These are phyloP conservation scores for Termitomyces sp. DNA, from an alignment of 768 basidiomycete species.

Conservation along the genomic window DNA sequence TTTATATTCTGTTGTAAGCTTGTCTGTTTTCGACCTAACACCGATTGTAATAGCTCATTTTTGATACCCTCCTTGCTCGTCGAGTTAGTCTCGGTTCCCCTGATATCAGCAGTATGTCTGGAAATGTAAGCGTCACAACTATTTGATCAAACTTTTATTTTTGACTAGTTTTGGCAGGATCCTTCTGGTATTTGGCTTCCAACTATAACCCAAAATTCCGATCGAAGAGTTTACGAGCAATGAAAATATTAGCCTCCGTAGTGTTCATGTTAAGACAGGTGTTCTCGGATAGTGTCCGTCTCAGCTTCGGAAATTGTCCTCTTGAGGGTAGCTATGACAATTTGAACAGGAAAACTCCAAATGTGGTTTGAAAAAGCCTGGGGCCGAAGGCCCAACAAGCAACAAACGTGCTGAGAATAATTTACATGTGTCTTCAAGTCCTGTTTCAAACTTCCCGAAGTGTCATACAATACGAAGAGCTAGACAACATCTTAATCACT, in stretches of 20 bases:
- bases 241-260: constrained; percentile 15
- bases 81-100: constrained; percentile 7
- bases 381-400: background rate
- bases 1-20: constrained; percentile 36
- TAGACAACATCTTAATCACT: constrained; percentile 34
- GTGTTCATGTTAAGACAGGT: constrained; percentile 15
- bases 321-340: background rate
- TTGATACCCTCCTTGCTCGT: constrained; percentile 15
- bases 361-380: background rate
- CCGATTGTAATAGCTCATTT: background rate
- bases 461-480: constrained; percentile 5
- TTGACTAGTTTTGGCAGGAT: background rate
- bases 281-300: constrained; percentile 3
- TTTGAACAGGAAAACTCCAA: background rate
- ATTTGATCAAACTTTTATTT: background rate
- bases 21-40: background rate
- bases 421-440: constrained; percentile 13
- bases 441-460: constrained; percentile 13
- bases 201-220: background rate
- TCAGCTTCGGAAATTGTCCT: background rate
- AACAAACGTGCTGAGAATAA: constrained; percentile 7
- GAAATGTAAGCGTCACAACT: background rate
- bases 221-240: constrained; percentile 3
- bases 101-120: constrained; percentile 1
- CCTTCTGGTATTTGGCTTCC: constrained; percentile 11